These are phyloP conservation scores for Trichoderma koningiopsis DNA, from an alignment of 2,329 filamentous ascomycete genomes.

Conservation along the genomic window DNA sequence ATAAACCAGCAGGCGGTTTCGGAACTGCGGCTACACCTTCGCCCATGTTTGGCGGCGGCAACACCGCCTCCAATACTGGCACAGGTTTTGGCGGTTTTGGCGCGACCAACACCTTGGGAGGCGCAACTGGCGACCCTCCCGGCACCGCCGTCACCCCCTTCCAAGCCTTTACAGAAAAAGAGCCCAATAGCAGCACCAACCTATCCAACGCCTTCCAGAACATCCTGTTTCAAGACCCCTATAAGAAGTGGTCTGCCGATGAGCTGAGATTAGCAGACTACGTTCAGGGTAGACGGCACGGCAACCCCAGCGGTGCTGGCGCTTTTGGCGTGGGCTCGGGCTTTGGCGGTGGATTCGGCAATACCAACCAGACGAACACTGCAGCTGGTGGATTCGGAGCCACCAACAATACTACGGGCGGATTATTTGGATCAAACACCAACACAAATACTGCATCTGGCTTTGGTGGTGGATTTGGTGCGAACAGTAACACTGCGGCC, in stretches of 20 bases:
- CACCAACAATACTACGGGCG: slow-evolving; percentile 32
- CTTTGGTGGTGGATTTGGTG: slow-evolving; percentile 44
- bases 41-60: slow-evolving; percentile 52
- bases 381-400: slow-evolving; percentile 35
- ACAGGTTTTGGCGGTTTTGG: slow-evolving; percentile 48
- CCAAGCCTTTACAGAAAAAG: slow-evolving; percentile 71
- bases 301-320: slow-evolving; percentile 80
- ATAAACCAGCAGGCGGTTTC: slow-evolving; percentile 51
- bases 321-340: slow-evolving; percentile 70
- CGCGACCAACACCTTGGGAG: slow-evolving; percentile 50
- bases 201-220: slow-evolving; percentile 70
- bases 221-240: slow-evolving; percentile 75
- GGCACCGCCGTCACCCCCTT: slow-evolving; percentile 74
- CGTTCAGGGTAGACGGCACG: slow-evolving; percentile 78
- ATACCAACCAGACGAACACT: slow-evolving; percentile 38
- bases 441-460: slow-evolving; percentile 34
- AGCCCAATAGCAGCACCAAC: slow-evolving; percentile 56
- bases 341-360: slow-evolving; percentile 55
- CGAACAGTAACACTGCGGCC: slow-evolving; percentile 34
- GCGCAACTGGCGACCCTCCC: slow-evolving; percentile 58
- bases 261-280: slow-evolving; percentile 86
- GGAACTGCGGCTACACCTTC: slow-evolving; percentile 46
- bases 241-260: slow-evolving; percentile 89
- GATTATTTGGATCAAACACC: slow-evolving; percentile 41
- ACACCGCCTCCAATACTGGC: slow-evolving; percentile 34